Conservation (phyloP, 257 asterid genomes). For the Capsicum rhomboideum region DNA sequence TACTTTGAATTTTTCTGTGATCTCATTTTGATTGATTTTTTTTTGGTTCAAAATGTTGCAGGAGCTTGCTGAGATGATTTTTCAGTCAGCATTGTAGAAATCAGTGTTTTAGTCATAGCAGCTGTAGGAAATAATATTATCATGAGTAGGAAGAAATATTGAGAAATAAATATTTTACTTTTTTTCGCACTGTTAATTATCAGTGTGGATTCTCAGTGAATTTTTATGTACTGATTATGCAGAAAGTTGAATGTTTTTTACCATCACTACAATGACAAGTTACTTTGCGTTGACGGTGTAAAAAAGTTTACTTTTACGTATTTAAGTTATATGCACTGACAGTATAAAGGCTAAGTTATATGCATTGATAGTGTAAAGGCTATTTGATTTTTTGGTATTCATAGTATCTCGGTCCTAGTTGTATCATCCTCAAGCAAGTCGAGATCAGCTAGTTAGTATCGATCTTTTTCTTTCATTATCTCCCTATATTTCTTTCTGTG, state of each 20-base stretch:
- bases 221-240: neutral
- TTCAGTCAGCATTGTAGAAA: slow-evolving; percentile 59
- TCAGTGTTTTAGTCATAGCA: neutral
- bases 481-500: no score
- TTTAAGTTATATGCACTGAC: no score
- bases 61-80: slow-evolving; percentile 91
- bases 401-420: no score
- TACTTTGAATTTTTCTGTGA: no score
- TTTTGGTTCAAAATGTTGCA: slow-evolving; percentile 14
- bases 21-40: neutral
- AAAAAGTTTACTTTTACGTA: no score
- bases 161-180: neutral
- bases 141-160: neutral
- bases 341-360: no score
- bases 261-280: no score
- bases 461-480: no score
- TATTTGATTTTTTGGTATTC: no score
- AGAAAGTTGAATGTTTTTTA: neutral
- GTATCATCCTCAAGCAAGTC: no score
- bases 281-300: neutral
- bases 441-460: no score
- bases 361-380: no score
- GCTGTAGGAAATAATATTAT: neutral
- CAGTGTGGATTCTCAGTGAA: neutral
- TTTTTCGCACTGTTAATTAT: neutral